phyloP scores from a whole-genome alignment of 495 filamentous ascomycete genomes.

The Lophiotrema nucula region DNA sequence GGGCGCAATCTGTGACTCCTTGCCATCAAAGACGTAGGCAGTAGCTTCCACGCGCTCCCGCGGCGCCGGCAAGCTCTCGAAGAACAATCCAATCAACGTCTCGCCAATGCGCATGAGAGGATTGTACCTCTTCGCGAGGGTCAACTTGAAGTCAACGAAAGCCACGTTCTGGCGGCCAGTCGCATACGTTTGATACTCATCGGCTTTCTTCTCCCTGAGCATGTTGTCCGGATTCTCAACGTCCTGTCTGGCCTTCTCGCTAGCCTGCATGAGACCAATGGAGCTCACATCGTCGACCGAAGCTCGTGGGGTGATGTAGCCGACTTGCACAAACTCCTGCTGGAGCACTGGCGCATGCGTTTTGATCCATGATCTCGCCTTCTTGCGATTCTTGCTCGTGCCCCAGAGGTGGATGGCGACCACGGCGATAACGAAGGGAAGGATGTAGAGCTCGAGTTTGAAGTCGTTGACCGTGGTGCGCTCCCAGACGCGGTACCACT shows the following conservation, averaged over 20 bases:
- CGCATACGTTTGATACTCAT: constrained; percentile 86
- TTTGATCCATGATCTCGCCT: constrained; percentile 75
- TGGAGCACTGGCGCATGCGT: constrained; percentile 69
- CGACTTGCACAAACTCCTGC: constrained; percentile 86
- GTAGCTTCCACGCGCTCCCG: constrained; percentile 70
- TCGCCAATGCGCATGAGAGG: constrained; percentile 73
- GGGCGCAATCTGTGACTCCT: constrained; percentile 74
- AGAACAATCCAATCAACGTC: constrained; percentile 66
- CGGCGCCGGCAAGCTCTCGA: constrained; percentile 68
- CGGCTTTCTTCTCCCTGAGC: constrained; percentile 77
- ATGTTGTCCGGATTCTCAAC: constrained; percentile 55
- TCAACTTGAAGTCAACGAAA: constrained; percentile 80
- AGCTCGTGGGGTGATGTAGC: constrained; percentile 56
- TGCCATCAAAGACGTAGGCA: constrained; percentile 85
- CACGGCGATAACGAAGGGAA: constrained; percentile 69
- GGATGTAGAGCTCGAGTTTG: constrained; percentile 78
- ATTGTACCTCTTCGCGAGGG: constrained; percentile 85
- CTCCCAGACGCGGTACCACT: constrained; percentile 97
- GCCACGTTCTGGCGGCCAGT: constrained; percentile 91
- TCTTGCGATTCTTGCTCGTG: constrained; percentile 71
- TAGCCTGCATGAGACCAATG: constrained; percentile 43
- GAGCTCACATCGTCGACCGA: constrained; percentile 47
- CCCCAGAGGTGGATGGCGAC: constrained; percentile 82
- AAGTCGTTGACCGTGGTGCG: constrained; percentile 78
- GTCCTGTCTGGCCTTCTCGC: constrained; percentile 29